phyloP scores from a whole-genome alignment of 1,139 yeast genomes.

The Geotrichum candidum region DNA sequence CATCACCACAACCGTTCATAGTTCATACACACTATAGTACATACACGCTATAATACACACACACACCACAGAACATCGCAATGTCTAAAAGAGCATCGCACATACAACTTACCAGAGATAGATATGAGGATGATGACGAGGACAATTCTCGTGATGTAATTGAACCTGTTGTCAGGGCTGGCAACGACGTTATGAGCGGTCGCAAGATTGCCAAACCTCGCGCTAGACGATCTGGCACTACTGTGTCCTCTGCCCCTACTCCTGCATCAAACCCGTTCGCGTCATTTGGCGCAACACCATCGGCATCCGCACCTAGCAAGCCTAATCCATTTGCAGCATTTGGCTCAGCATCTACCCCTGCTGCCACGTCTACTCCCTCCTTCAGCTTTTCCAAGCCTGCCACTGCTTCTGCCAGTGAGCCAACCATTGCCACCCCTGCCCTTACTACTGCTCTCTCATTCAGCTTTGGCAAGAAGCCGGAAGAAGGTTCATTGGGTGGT shows the following conservation, averaged over 20 bases:
- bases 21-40: not conserved
- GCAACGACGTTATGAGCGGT: not conserved
- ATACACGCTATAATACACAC: not conserved
- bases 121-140: not conserved
- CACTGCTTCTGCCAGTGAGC: not conserved
- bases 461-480: not conserved
- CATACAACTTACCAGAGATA: not conserved
- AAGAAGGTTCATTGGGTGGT: no score
- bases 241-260: not conserved
- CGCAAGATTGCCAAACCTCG: slow-evolving; percentile 9
- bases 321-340: not conserved
- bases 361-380: not conserved
- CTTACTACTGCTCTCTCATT: not conserved
- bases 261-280: not conserved
- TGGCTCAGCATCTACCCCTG: not conserved
- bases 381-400: slow-evolving; percentile 1
- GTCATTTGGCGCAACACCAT: slow-evolving; percentile 3
- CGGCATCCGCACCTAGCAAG: not conserved
- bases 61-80: not conserved
- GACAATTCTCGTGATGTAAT: not conserved
- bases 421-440: not conserved
- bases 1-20: not conserved
- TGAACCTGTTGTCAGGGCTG: slow-evolving; percentile 2
- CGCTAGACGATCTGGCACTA: not conserved
- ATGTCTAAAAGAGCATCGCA: slow-evolving; percentile 2